These are phyloP conservation scores for Diaporthe helianthi DNA, from an alignment of 2,329 filamentous ascomycete genomes.

Conservation along the genomic window DNA sequence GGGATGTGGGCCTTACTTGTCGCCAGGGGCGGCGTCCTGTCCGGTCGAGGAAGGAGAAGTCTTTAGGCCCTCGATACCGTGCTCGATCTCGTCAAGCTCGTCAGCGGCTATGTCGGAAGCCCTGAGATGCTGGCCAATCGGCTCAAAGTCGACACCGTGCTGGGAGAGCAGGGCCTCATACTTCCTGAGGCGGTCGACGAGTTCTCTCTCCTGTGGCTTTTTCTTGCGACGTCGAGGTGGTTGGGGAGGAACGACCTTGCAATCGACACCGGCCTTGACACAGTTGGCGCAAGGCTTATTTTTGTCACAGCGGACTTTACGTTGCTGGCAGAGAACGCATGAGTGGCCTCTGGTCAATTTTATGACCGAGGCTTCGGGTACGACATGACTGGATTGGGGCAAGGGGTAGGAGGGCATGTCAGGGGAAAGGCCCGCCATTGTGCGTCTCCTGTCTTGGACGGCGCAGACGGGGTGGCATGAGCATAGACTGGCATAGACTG, in stretches of 20 bases:
- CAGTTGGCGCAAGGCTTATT: constrained; percentile 76
- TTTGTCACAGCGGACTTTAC: constrained; percentile 78
- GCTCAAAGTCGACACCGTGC: constrained; percentile 73
- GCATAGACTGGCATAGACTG: constrained; percentile 13
- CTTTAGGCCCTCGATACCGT: constrained; percentile 62
- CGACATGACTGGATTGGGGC: constrained; percentile 37
- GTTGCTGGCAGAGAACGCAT: constrained; percentile 77
- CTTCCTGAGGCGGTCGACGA: constrained; percentile 71
- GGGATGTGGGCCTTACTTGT: constrained; percentile 39
- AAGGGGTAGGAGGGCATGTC: constrained; percentile 38
- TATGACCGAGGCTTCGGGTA: constrained; percentile 48
- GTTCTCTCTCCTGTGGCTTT: constrained; percentile 72
- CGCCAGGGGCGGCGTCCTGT: constrained; percentile 45
- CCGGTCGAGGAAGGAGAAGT: constrained; percentile 57
- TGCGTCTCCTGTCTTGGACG: constrained; percentile 22
- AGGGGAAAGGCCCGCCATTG: constrained; percentile 32
- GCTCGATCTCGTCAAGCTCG: constrained; percentile 63
- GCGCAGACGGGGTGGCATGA: constrained; percentile 18
- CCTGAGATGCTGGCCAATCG: constrained; percentile 62
- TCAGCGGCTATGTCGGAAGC: constrained; percentile 50
- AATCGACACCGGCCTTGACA: constrained; percentile 67
- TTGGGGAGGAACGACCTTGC: constrained; percentile 63
- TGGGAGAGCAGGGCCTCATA: constrained; percentile 73
- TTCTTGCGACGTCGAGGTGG: constrained; percentile 66
- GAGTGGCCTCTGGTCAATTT: constrained; percentile 67